Base-by-base conservation (phyloP, 257 asterid genomes). In the Jacaranda copaia region DNA sequence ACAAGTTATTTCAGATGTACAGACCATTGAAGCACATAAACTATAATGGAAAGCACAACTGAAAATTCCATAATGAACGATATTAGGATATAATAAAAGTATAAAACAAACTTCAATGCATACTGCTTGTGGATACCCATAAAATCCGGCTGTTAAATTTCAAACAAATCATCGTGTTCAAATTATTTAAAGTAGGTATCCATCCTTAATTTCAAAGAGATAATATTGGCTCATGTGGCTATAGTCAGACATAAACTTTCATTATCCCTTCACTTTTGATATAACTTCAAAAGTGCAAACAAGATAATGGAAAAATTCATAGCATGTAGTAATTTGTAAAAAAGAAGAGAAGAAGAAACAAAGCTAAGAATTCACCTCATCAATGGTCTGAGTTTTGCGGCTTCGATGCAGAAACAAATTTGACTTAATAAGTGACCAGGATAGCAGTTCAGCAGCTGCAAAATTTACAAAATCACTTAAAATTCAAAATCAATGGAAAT, bases 301-400 rank as follows among this genome's bases (percentile, higher is more conserved):
- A 76, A 14, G 38, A 35, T 42, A 32, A 48, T 6, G 16, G 53
- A 15, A 25, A 68, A 68, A 8, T 1, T 58, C 9, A 51, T 13
- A 32, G 40, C 36, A 68, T 11, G 36, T 36, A 48, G 18, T 14
- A 58, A 7, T 69, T 71, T 18, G 3, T 20, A n/a, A 45, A 73
- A 55, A 55, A 36, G 25, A 13, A 64, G 53, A 36, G 59, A 68
- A 68, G 40, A 78, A 35, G 42, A 38, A 67, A 67, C 42, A 46
- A 25, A 42, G 82, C 72, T 59, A 80, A 63, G 80, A 61, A 77
- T 48, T 81, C 80, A 89, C 98, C 92, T 93, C 98, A 76, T 93
- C 98, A 62, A 93, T 92, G 57, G 88, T 79, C 83, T 91, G 98
- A 67, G 80, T 88, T 84, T 93, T 92, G 77, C 95, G 93, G 77